A percentile compares a stretch with the other conserved stretches of the same genome.
phyloP scores from a whole-genome alignment of 176 grass and related monocot species.

The Oryza glumipatula region DNA sequence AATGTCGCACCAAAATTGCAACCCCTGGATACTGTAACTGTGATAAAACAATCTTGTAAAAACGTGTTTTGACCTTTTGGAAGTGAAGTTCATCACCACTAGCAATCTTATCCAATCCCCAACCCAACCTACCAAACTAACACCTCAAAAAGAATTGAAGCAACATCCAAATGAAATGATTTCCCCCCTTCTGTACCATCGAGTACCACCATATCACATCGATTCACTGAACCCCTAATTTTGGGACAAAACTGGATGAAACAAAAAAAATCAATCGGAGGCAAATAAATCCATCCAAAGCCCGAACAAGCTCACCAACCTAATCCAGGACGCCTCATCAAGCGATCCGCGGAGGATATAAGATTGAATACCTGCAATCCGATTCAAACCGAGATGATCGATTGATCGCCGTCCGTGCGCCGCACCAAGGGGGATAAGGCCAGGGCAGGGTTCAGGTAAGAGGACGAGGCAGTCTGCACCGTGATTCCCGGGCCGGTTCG shows the following conservation, averaged over 20 bases:
- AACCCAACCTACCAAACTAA: not conserved
- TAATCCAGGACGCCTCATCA: not conserved
- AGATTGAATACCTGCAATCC: not conserved
- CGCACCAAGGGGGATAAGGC: no score
- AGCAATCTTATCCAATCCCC: not conserved
- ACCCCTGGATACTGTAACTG: not conserved
- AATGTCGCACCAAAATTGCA: not conserved
- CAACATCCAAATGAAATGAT: conserved; percentile 11
- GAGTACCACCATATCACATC: not conserved
- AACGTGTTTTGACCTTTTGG: not conserved
- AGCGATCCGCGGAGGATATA: not conserved
- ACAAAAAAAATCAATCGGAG: not conserved
- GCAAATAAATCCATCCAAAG: not conserved
- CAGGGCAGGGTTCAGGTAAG: no score
- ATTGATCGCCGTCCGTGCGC: not conserved
- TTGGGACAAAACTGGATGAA: not conserved
- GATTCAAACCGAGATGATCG: not conserved
- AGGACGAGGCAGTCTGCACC: no score
- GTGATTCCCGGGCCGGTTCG: no score
- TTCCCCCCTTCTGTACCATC: no score
- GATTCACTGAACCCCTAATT: not conserved
- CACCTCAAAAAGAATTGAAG: conserved; percentile 3
- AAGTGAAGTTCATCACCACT: not conserved
- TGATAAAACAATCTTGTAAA: not conserved
- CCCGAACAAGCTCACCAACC: not conserved